These are phyloP conservation scores for Xylaria sp. DNA, from an alignment of 2,329 filamentous ascomycete genomes.

Conservation along the genomic window DNA sequence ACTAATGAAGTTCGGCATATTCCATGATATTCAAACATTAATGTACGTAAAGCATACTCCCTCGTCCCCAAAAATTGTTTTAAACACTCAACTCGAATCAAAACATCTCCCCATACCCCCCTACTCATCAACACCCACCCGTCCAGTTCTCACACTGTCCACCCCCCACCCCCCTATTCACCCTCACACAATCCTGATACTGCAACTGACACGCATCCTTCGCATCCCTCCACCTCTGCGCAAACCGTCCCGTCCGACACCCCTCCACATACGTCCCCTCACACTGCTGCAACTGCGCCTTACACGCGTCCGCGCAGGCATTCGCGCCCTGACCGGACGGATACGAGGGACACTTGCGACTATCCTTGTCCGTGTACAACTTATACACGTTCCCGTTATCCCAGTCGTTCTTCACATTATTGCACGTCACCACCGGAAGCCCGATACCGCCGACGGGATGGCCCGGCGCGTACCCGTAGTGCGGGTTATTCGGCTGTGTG, in stretches of 20 bases:
- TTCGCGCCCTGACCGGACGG: slow-evolving; percentile 32
- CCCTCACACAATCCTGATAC: slow-evolving; percentile 43
- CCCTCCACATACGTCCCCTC: slow-evolving; percentile 44
- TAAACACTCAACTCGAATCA: no score
- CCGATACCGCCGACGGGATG: slow-evolving; percentile 49
- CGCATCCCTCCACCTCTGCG: slow-evolving; percentile 29
- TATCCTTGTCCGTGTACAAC: slow-evolving; percentile 44
- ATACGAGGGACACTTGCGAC: slow-evolving; percentile 42
- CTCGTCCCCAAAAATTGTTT: no score
- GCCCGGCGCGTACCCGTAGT: slow-evolving; percentile 62
- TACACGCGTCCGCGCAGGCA: slow-evolving; percentile 50
- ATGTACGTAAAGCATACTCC: no score
- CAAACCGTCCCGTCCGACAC: slow-evolving; percentile 35
- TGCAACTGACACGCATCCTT: slow-evolving; percentile 44
- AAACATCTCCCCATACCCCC: neutral
- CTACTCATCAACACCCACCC: slow-evolving; percentile 3
- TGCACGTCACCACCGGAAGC: slow-evolving; percentile 50
- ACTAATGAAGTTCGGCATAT: no score
- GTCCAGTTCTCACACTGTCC: slow-evolving; percentile 36
- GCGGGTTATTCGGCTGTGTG: slow-evolving; percentile 48
- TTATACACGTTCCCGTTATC: slow-evolving; percentile 44
- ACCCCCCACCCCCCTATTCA: slow-evolving; percentile 38
- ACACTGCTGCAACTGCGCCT: slow-evolving; percentile 47
- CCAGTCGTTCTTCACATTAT: slow-evolving; percentile 41
- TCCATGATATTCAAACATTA: no score